Evolutionary conservation across 345 rosid genomes (phyloP).

Genomic region (Pseudoturritis turrita): DNA sequence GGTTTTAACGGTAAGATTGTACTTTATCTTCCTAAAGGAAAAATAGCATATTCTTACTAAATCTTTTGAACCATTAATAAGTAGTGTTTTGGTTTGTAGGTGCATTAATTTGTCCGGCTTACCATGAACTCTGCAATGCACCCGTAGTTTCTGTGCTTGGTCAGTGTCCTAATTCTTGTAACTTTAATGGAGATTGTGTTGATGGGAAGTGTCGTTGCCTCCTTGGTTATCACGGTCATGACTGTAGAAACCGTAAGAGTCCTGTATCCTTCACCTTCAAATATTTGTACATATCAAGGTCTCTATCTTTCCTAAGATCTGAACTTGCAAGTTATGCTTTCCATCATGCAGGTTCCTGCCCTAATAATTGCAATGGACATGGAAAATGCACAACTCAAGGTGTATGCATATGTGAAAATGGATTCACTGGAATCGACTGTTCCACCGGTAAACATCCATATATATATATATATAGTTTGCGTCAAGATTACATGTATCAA

Average conservation of each 20-base stretch:
- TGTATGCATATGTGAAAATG: slow-evolving; percentile 64
- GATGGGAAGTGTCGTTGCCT: slow-evolving; percentile 85
- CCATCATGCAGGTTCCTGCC: slow-evolving; percentile 69
- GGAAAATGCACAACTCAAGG: slow-evolving; percentile 84
- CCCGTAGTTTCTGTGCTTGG: slow-evolving; percentile 52
- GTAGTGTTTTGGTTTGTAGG: slow-evolving; percentile 46
- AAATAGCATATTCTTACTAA: not conserved
- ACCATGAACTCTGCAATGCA: slow-evolving; percentile 80
- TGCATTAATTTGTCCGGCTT: slow-evolving; percentile 84
- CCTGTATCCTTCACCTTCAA: not conserved
- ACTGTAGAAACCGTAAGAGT: slow-evolving; percentile 79
- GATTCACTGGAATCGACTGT: slow-evolving; percentile 91
- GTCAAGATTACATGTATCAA: not conserved
- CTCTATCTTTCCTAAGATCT: not conserved
- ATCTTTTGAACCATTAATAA: not conserved
- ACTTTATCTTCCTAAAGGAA: not conserved
- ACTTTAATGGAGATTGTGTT: slow-evolving; percentile 88
- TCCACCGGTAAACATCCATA: slow-evolving; percentile 64
- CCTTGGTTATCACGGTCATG: slow-evolving; percentile 85
- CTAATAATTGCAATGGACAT: slow-evolving; percentile 65
- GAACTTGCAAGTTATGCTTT: not conserved
- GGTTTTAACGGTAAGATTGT: slow-evolving; percentile 70
- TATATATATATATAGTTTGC: not conserved
- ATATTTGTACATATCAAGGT: not conserved
- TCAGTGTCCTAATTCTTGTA: slow-evolving; percentile 77